phyloP scores from a whole-genome alignment of 2,329 filamentous ascomycete genomes.

The Aspergillus caelatus region DNA sequence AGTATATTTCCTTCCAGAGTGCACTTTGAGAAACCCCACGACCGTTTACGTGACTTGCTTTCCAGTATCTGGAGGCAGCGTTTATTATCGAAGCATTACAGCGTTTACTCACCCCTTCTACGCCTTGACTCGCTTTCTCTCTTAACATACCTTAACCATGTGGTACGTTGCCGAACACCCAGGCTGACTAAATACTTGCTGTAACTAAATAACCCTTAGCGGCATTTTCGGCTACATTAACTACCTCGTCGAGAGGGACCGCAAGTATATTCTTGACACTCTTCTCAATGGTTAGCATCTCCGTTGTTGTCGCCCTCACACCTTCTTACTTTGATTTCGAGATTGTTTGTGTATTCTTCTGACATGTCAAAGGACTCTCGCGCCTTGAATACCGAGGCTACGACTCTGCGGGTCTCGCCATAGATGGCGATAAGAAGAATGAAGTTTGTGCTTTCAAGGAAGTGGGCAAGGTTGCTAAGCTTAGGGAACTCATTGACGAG shows the following conservation, averaged over 20 bases:
- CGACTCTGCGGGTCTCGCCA: constrained; percentile 91
- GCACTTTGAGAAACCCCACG: neutral
- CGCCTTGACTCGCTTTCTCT: neutral
- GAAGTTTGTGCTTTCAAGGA: constrained; percentile 98
- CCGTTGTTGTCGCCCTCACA: neutral
- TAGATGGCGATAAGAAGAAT: constrained; percentile 99
- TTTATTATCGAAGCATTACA: neutral
- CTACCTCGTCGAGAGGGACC: constrained; percentile 98
- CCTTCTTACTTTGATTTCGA: neutral
- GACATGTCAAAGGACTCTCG: constrained; percentile 69
- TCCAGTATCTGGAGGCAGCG: neutral
- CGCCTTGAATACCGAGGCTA: constrained; percentile 98
- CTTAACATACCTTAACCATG: constrained; percentile 28
- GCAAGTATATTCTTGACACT: constrained; percentile 93
- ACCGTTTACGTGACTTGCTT: neutral
- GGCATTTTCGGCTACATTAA: constrained; percentile 88
- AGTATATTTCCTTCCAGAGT: neutral
- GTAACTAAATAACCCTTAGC: constrained; percentile 28
- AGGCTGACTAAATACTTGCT: neutral
- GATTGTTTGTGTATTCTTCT: neutral
- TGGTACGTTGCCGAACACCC: constrained; percentile 32
- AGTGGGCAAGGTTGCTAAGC: constrained; percentile 97
- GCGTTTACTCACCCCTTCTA: neutral
- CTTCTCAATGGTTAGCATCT: constrained; percentile 81
- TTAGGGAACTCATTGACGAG: constrained; percentile 88